These are phyloP conservation scores for Dichomitus squalens DNA, from an alignment of 1,284 basidiomycete genomes.

Conservation along the genomic window DNA sequence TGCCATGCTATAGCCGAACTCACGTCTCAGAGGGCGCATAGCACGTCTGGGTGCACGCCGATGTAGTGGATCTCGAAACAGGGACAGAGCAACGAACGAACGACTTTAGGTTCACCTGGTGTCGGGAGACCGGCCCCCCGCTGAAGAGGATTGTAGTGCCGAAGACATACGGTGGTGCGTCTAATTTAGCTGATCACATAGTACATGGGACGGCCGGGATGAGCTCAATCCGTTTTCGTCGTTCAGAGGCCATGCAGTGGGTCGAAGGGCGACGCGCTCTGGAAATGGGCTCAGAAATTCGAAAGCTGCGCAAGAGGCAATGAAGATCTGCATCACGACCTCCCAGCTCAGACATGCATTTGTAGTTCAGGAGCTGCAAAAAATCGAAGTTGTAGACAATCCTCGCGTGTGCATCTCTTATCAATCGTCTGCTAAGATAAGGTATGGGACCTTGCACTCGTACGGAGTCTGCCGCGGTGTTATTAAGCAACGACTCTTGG, in stretches of 20 bases:
- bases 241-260: constrained; percentile 78
- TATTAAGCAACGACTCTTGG: too few species aligned
- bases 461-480: too few species aligned
- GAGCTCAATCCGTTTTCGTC: neutral
- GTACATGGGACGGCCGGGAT: neutral
- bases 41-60: constrained; percentile 76
- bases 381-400: too few species aligned
- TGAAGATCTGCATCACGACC: neutral
- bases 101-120: constrained; percentile 75
- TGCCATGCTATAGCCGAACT: neutral
- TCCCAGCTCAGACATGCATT: too few species aligned
- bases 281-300: constrained; percentile 62
- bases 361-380: too few species aligned
- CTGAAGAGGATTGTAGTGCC: constrained; percentile 65
- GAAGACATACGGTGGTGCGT: constrained; percentile 66
- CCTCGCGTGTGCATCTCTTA: too few species aligned
- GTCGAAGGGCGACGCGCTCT: constrained; percentile 75
- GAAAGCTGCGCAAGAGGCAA: constrained; percentile 34
- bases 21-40: constrained; percentile 34
- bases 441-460: too few species aligned
- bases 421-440: too few species aligned
- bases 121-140: constrained; percentile 42
- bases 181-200: neutral
- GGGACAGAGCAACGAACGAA: constrained; percentile 71
- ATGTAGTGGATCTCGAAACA: constrained; percentile 75